Conservation (phyloP, 345 rosid species). For the Rhizophora mangle region DNA sequence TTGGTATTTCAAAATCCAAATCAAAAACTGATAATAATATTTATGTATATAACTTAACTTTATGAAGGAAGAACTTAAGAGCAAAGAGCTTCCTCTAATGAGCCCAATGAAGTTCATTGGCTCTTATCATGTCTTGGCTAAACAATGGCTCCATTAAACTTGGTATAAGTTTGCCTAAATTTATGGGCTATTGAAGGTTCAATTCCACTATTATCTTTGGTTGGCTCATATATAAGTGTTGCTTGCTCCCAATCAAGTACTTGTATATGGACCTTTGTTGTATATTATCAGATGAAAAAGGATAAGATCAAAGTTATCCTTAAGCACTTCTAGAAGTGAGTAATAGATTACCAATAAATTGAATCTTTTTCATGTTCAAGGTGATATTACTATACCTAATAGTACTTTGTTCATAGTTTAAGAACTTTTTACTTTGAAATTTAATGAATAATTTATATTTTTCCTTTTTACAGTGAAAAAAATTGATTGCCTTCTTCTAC, state of each 20-base stretch:
- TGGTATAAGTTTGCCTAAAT: constrained; percentile 25
- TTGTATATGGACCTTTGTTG: constrained; percentile 20
- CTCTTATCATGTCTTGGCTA: too few relatives aligned
- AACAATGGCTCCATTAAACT: constrained; percentile 5
- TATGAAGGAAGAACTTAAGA: constrained; percentile 28
- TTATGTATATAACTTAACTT: constrained; percentile 21
- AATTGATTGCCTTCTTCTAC: too few relatives aligned
- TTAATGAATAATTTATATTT: too few relatives aligned
- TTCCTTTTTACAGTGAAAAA: too few relatives aligned
- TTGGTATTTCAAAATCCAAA: not conserved
- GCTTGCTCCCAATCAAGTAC: constrained; percentile 28
- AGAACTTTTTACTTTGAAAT: too few relatives aligned
- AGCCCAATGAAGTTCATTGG: constrained; percentile 26
- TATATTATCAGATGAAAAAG: too few relatives aligned
- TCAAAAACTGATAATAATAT: not conserved
- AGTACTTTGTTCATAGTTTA: too few relatives aligned
- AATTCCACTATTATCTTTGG: constrained; percentile 22
- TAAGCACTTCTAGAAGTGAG: too few relatives aligned
- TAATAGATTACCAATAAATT: too few relatives aligned
- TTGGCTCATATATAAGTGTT: constrained; percentile 16
- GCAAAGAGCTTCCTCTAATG: constrained; percentile 34
- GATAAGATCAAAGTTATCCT: too few relatives aligned
- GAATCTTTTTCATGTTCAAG: too few relatives aligned
- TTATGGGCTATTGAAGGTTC: constrained; percentile 25
- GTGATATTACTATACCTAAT: too few relatives aligned